Evolutionary conservation across 73 alveolate genomes (phyloP).

Genomic region (Paramecium primaurelia): DNA sequence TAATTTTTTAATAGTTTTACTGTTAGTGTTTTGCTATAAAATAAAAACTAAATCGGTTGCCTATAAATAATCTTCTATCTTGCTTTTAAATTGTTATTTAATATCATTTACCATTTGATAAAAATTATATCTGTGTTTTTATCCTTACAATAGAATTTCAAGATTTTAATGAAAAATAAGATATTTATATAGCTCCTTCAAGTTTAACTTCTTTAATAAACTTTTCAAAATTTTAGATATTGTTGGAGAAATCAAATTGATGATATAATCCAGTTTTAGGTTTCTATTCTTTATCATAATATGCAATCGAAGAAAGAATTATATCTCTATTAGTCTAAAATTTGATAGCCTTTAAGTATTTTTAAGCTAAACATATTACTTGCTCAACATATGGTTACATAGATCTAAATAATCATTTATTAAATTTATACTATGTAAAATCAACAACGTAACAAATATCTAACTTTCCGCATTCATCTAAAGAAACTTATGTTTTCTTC

Average conservation of each 20-base stretch:
- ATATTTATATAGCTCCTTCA: constrained; percentile 45
- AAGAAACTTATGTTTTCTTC: neutral
- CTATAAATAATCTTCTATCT: no score
- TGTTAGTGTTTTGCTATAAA: no score
- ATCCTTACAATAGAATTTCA: no score
- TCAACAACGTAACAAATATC: neutral
- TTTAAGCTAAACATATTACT: neutral
- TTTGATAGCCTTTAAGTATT: neutral
- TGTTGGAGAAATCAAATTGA: neutral
- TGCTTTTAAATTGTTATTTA: no score
- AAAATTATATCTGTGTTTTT: no score
- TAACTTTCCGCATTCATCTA: neutral
- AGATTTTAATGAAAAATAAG: no score
- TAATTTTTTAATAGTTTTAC: no score
- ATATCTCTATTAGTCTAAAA: neutral
- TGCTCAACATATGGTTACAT: constrained; percentile 1
- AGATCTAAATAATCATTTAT: neutral
- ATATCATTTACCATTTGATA: no score
- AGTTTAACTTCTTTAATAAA: neutral
- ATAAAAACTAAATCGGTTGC: no score
- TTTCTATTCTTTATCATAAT: neutral
- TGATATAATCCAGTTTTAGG: neutral
- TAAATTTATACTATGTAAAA: neutral
- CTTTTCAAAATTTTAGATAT: neutral
- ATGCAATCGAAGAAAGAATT: neutral